These are phyloP conservation scores for Teunomyces atbi DNA, from an alignment of 805 yeast species.

Conservation along the genomic window DNA sequence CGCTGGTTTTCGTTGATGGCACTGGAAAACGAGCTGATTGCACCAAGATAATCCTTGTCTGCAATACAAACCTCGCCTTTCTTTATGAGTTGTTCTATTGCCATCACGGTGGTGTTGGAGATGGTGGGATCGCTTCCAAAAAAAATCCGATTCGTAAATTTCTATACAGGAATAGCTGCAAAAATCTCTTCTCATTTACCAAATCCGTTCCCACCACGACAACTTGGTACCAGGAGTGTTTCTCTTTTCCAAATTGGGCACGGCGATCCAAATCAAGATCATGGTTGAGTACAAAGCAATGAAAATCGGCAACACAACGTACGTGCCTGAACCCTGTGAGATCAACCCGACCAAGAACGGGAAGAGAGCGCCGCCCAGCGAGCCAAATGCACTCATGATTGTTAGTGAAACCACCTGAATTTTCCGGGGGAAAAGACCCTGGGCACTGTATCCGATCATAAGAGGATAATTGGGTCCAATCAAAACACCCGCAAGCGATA, in stretches of 20 bases:
- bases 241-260: conserved; percentile 35
- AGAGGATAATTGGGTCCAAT: conserved; percentile 68
- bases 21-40: conserved; percentile 38
- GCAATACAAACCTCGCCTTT: conserved; percentile 32
- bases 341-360: conserved; percentile 54
- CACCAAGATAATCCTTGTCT: conserved; percentile 41
- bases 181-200: no score
- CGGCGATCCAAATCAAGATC: conserved; percentile 36
- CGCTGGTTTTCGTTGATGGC: conserved; percentile 43
- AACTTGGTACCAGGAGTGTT: conserved; percentile 6
- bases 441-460: conserved; percentile 44
- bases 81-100: conserved; percentile 34
- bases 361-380: conserved; percentile 56
- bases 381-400: conserved; percentile 54
- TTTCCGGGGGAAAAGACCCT: conserved; percentile 46
- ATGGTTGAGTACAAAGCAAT: conserved; percentile 35
- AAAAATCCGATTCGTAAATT: neutral
- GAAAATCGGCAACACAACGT: conserved; percentile 49
- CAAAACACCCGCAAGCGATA: conserved; percentile 53
- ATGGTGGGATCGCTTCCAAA: neutral
- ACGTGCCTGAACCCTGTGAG: conserved; percentile 46
- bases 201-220: conserved; percentile 17
- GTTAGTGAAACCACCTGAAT: conserved; percentile 51
- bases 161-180: conserved; percentile 1
- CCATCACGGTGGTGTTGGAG: conserved; percentile 20